Conservation (phyloP, 2,329 filamentous ascomycete species). For the Cercospora nicotianae region DNA sequence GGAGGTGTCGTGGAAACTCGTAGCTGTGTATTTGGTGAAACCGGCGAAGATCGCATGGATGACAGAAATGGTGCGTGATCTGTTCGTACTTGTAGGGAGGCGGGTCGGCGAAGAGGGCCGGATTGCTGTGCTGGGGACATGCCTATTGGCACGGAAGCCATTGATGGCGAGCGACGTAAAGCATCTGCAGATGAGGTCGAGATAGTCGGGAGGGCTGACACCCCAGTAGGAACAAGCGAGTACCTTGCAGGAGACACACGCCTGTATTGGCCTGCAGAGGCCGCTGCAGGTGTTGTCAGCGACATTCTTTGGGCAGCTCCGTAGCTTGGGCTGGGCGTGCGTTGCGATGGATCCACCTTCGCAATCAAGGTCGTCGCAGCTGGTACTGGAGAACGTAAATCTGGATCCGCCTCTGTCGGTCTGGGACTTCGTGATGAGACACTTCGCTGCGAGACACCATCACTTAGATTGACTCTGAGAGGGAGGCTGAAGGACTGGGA, state of each 20-base stretch:
- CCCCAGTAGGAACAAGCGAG: neutral
- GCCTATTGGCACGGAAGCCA: constrained; percentile 2
- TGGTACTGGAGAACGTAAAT: constrained; percentile 27
- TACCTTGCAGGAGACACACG: neutral
- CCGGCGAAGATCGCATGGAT: constrained; percentile 29
- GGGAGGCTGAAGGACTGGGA: constrained; percentile 35
- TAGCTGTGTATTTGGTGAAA: constrained; percentile 33
- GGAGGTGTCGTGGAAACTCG: constrained; percentile 29
- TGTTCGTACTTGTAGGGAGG: constrained; percentile 48
- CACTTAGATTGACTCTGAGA: constrained; percentile 39
- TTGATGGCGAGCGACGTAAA: constrained; percentile 20
- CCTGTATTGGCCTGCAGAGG: neutral
- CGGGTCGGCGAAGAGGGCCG: constrained; percentile 42
- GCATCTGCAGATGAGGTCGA: neutral
- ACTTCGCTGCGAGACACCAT: constrained; percentile 22
- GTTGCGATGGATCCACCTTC: constrained; percentile 24
- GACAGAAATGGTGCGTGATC: constrained; percentile 47
- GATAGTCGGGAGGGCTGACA: neutral
- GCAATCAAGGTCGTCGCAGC: constrained; percentile 30
- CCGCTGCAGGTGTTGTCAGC: constrained; percentile 11
- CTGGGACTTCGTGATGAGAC: constrained; percentile 9
- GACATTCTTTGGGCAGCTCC: neutral
- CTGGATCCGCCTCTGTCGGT: constrained; percentile 20
- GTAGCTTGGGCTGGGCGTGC: constrained; percentile 1
- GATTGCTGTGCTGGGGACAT: constrained; percentile 4